These are phyloP conservation scores for Beauveria caledonica DNA, from an alignment of 2,329 filamentous ascomycete genomes.

Conservation along the genomic window DNA sequence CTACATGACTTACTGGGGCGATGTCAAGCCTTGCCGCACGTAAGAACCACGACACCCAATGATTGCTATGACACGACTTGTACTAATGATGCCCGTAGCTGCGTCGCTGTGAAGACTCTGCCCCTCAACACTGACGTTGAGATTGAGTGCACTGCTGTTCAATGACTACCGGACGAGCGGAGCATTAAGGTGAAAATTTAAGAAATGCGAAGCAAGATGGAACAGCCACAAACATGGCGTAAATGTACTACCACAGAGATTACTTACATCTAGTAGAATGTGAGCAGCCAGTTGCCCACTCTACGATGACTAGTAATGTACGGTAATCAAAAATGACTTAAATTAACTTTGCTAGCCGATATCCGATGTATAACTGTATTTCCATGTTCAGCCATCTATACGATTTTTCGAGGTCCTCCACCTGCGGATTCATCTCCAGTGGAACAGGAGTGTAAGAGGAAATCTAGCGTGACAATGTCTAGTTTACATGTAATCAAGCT, in stretches of 20 bases:
- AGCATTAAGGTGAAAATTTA: too few relatives aligned
- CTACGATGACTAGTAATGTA: neutral
- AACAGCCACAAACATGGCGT: neutral
- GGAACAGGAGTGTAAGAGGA: too few relatives aligned
- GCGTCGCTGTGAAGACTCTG: conserved; percentile 24
- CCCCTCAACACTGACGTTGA: conserved; percentile 12
- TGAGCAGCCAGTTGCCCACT: too few relatives aligned
- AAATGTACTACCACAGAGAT: neutral
- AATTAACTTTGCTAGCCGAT: too few relatives aligned
- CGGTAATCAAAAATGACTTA: too few relatives aligned
- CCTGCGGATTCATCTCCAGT: too few relatives aligned
- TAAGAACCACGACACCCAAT: conserved; percentile 17
- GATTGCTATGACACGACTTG: neutral
- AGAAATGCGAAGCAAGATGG: neutral
- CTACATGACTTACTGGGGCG: conserved; percentile 61
- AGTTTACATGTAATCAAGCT: neutral
- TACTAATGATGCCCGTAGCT: conserved; percentile 16
- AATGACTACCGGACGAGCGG: conserved; percentile 12
- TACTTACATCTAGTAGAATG: neutral
- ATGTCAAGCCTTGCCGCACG: conserved; percentile 38
- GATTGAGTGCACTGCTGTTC: conserved; percentile 25
- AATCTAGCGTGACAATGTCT: too few relatives aligned
- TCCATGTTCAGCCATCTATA: too few relatives aligned
- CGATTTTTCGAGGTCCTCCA: too few relatives aligned
- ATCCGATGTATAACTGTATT: too few relatives aligned